A percentile compares a stretch with the other conserved stretches of the same genome.
Conservation (phyloP, 371 early-diverging fungal species). For the Cladochytrium tenue region DNA sequence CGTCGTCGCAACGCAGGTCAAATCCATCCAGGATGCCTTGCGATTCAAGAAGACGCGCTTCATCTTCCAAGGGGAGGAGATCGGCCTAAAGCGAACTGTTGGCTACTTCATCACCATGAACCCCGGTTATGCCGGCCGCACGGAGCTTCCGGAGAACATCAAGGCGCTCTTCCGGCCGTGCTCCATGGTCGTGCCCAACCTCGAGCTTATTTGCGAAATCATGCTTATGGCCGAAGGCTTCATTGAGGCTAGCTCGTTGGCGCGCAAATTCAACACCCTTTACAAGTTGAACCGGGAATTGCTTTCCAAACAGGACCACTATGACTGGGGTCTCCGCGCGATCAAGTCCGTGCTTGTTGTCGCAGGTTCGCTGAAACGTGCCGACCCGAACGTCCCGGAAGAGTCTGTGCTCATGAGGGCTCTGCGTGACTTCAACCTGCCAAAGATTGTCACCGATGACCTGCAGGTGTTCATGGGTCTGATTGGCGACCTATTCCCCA, state of each 20-base stretch:
- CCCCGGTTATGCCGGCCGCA: slow-evolving; percentile 66
- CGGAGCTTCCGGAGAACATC: slow-evolving; percentile 68
- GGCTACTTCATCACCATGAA: slow-evolving; percentile 70
- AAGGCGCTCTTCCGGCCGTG: slow-evolving; percentile 68
- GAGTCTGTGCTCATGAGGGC: slow-evolving; percentile 68
- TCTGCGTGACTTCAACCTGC: slow-evolving; percentile 68
- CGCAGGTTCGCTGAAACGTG: slow-evolving; percentile 61
- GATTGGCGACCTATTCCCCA: slow-evolving; percentile 66
- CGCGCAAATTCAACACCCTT: slow-evolving; percentile 64
- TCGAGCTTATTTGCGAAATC: slow-evolving; percentile 69
- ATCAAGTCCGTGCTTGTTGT: slow-evolving; percentile 69
- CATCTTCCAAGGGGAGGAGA: slow-evolving; percentile 69
- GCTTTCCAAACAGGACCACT: slow-evolving; percentile 68
- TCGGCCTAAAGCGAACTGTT: slow-evolving; percentile 53
- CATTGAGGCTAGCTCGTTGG: slow-evolving; percentile 59
- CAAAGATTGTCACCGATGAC: slow-evolving; percentile 67
- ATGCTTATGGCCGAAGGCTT: slow-evolving; percentile 73
- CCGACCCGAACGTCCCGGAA: slow-evolving; percentile 62
- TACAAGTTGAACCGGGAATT: slow-evolving; percentile 65
- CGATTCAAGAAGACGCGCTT: slow-evolving; percentile 63
- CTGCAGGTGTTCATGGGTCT: slow-evolving; percentile 61
- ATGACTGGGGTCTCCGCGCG: slow-evolving; percentile 70
- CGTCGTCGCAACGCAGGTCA: slow-evolving; percentile 67
- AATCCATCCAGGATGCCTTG: slow-evolving; percentile 64
- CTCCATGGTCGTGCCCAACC: slow-evolving; percentile 67